These are phyloP conservation scores for Exophiala spinifera DNA, from an alignment of 2,329 filamentous ascomycete species.

Conservation along the genomic window DNA sequence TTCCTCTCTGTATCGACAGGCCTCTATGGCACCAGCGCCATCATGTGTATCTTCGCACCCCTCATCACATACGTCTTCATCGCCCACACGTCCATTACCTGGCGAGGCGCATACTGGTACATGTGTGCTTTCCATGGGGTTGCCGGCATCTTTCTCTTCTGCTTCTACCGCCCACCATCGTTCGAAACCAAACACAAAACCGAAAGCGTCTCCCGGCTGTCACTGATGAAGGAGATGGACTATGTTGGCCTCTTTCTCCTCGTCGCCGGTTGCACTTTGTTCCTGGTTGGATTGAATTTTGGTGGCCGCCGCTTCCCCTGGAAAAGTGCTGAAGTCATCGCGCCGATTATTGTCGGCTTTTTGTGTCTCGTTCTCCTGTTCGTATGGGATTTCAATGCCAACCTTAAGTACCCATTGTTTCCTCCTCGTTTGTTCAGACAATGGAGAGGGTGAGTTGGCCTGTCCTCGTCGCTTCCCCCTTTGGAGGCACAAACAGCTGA, in stretches of 20 bases:
- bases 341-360: slow-evolving; percentile 40
- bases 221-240: slow-evolving; percentile 46
- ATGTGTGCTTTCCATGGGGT: slow-evolving; percentile 8
- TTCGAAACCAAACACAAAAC: slow-evolving; percentile 44
- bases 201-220: slow-evolving; percentile 28
- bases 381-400: slow-evolving; percentile 39
- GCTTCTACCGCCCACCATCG: slow-evolving; percentile 49
- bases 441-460: slow-evolving; percentile 15
- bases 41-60: slow-evolving; percentile 37
- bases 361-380: slow-evolving; percentile 36
- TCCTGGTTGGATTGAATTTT: slow-evolving; percentile 45
- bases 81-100: slow-evolving; percentile 41
- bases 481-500: background rate
- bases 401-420: slow-evolving; percentile 41
- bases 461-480: background rate
- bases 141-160: slow-evolving; percentile 22
- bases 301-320: slow-evolving; percentile 44
- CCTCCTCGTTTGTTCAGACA: slow-evolving; percentile 45
- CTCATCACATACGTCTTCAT: slow-evolving; percentile 49
- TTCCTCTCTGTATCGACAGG: slow-evolving; percentile 3
- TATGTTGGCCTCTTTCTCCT: slow-evolving; percentile 46
- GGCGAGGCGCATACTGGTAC: slow-evolving; percentile 49
- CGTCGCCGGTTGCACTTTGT: slow-evolving; percentile 39
- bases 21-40: slow-evolving; percentile 29
- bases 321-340: slow-evolving; percentile 37